These are phyloP conservation scores for Leishmania guyanensis DNA, from an alignment of 208 protist species.

Conservation along the genomic window DNA sequence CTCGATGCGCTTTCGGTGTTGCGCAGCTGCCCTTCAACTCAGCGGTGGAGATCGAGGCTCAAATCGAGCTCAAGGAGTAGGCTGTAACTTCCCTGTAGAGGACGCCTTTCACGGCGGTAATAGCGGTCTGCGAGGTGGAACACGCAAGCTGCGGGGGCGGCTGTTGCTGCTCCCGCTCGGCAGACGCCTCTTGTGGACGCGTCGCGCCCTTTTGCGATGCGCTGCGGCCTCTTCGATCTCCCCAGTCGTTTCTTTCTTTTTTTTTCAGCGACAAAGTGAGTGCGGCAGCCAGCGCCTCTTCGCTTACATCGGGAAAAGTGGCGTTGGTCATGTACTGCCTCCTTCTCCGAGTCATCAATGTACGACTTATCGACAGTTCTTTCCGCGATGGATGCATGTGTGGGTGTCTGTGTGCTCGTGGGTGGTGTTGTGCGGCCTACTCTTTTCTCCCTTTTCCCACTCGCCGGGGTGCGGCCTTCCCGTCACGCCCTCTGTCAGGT, in stretches of 20 bases:
- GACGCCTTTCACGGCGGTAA: neutral
- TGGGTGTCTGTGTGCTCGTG: neutral
- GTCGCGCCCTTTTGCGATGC: neutral
- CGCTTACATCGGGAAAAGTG: neutral
- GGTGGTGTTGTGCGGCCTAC: neutral
- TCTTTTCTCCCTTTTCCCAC: neutral
- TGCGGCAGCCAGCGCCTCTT: neutral
- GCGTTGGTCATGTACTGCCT: neutral
- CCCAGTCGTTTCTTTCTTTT: neutral
- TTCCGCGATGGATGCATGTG: neutral
- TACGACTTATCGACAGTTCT: neutral
- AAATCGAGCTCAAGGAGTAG: slow-evolving; percentile 50
- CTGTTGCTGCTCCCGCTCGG: neutral
- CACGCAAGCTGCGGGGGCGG: neutral
- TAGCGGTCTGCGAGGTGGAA: neutral
- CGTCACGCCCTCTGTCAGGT: neutral
- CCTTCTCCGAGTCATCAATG: neutral
- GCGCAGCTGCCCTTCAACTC: slow-evolving; percentile 69
- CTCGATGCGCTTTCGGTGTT: slow-evolving; percentile 74
- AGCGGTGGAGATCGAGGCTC: slow-evolving; percentile 70
- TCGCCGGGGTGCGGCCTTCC: neutral
- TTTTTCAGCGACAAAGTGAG: neutral
- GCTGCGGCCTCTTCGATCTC: neutral
- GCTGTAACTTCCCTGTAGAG: neutral
- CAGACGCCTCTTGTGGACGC: neutral